phyloP scores from a whole-genome alignment of 768 basidiomycete genomes.

The Leucocoprinus leucothites region DNA sequence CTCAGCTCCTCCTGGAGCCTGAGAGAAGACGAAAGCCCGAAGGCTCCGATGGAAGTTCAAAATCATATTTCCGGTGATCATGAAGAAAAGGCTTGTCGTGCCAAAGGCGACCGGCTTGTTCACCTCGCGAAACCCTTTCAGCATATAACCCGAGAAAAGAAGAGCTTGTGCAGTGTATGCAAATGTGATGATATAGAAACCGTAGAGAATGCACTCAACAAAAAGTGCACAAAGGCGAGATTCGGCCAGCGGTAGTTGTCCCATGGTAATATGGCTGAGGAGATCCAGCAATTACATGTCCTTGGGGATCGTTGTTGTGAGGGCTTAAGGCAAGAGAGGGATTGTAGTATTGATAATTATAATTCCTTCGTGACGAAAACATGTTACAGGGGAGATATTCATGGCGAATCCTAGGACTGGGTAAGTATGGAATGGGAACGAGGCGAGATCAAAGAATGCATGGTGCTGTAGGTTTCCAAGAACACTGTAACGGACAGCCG shows the following conservation, averaged over 20 bases:
- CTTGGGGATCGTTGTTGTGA: too few species aligned
- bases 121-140: not conserved
- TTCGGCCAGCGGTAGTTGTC: not conserved
- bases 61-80: not conserved
- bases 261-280: not conserved
- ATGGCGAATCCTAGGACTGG: too few species aligned
- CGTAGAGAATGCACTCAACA: slow-evolving; percentile 4
- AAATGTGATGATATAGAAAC: slow-evolving; percentile 7
- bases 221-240: slow-evolving; percentile 10
- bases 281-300: too few species aligned
- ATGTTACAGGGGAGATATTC: too few species aligned
- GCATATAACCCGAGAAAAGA: not conserved
- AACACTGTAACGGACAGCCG: too few species aligned
- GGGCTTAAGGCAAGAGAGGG: too few species aligned
- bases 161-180: not conserved
- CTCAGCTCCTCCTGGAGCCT: not conserved
- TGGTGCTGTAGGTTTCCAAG: too few species aligned
- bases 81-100: slow-evolving; percentile 1
- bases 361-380: too few species aligned
- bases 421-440: too few species aligned
- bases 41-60: slow-evolving; percentile 7
- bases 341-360: too few species aligned
- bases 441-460: too few species aligned
- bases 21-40: slow-evolving; percentile 1
- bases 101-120: slow-evolving; percentile 7